These are phyloP conservation scores for Pythium biforme DNA, from an alignment of 352 stramenopile genomes.

Conservation along the genomic window DNA sequence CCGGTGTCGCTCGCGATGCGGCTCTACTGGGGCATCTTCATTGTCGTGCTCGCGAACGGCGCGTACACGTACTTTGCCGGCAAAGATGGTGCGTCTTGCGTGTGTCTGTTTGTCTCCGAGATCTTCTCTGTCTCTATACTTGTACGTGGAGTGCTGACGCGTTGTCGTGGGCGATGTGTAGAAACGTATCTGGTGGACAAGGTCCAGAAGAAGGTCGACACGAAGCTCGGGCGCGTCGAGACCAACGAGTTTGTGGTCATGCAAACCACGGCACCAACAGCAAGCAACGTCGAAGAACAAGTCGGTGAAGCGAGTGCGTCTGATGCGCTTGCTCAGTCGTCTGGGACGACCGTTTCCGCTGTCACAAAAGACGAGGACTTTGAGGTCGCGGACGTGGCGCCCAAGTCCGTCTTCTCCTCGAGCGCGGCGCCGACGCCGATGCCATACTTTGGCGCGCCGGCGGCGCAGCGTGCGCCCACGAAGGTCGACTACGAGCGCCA, in stretches of 20 bases:
- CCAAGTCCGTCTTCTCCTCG: conserved; percentile 21
- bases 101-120: neutral
- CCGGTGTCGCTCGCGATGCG: conserved; percentile 36
- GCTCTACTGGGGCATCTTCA: conserved; percentile 44
- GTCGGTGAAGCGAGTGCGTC: too few relatives aligned
- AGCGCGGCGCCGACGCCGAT: conserved; percentile 19
- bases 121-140: too few relatives aligned
- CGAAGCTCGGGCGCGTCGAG: conserved; percentile 26
- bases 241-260: conserved; percentile 33
- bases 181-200: conserved; percentile 28
- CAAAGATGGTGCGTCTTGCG: conserved; percentile 24
- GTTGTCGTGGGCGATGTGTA: neutral
- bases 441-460: conserved; percentile 20
- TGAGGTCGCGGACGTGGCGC: neutral
- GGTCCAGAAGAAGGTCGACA: conserved; percentile 31
- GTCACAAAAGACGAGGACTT: conserved; percentile 4
- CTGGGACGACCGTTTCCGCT: too few relatives aligned
- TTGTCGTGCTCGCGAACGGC: conserved; percentile 35
- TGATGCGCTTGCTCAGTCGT: too few relatives aligned
- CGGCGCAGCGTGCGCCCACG: neutral
- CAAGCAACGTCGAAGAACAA: neutral
- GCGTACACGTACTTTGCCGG: conserved; percentile 31
- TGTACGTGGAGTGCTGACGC: neutral
- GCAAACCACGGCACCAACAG: conserved; percentile 1
- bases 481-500: conserved; percentile 26